Conservation (phyloP, 768 basidiomycete species). For the Boletus sensibilis region DNA sequence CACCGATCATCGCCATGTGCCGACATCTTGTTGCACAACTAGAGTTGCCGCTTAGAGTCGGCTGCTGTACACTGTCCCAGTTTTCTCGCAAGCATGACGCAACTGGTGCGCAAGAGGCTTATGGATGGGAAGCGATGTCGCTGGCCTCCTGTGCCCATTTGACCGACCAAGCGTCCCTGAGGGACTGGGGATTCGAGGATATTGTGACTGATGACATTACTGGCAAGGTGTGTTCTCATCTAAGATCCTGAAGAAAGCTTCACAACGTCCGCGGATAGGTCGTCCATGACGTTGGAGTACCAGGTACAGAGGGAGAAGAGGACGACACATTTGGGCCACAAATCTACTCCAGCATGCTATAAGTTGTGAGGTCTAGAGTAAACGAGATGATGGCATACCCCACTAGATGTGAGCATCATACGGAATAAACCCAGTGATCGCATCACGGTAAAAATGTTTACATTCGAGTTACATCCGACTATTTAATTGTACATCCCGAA, state of each 20-base stretch:
- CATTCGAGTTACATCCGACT: neutral
- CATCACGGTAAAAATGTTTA: neutral
- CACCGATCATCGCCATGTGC: slow-evolving; percentile 65
- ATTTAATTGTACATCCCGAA: slow-evolving; percentile 1
- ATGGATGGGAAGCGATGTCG: slow-evolving; percentile 40
- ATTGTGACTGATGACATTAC: slow-evolving; percentile 47
- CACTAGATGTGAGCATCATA: neutral
- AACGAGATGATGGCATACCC: neutral
- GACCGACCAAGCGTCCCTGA: slow-evolving; percentile 52
- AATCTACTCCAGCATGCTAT: slow-evolving; percentile 23
- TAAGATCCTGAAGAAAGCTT: neutral
- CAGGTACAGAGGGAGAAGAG: slow-evolving; percentile 59
- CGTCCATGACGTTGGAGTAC: slow-evolving; percentile 64
- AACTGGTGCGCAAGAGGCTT: slow-evolving; percentile 38
- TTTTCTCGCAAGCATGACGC: slow-evolving; percentile 38
- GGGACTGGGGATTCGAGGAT: slow-evolving; percentile 85
- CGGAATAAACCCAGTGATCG: neutral
- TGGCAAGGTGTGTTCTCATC: slow-evolving; percentile 50
- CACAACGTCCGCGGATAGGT: slow-evolving; percentile 43
- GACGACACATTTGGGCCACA: slow-evolving; percentile 62
- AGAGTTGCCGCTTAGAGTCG: slow-evolving; percentile 54
- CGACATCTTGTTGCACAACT: slow-evolving; percentile 56
- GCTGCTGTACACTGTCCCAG: slow-evolving; percentile 74
- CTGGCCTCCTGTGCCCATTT: slow-evolving; percentile 57
- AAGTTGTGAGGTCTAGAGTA: neutral